Base-by-base conservation (phyloP, 108 stramenopile species). In the Cyclotella sp. region DNA sequence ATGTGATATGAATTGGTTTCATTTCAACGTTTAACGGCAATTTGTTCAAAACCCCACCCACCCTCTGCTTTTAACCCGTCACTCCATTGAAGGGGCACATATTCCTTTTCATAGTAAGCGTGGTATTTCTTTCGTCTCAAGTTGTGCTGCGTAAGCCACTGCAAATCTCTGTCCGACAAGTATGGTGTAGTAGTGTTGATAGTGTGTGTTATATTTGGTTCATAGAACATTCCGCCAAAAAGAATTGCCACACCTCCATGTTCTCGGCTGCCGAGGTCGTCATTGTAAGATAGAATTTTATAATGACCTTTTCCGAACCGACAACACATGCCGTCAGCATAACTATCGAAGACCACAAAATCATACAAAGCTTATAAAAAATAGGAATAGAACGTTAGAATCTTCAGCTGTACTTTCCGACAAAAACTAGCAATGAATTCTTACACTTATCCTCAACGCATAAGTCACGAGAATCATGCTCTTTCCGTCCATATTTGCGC, bases 271-370 rank as follows among this genome's bases (percentile, higher is more conserved):
- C 52, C 63, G 16, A 63, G 46, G 40, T 44, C 27, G 45, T 62
- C 61, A 40, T 62, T 42, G 45, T 76, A 63, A 0, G 65, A 29
- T 10, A 55, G 5, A 63, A 79, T 72, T 43, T 66, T 72, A 64
- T 79, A 79, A 54, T 79, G 51, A 4, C 78, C 78, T 13, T 53
- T 10, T 16, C 60, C 67, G 43, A 52, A 67, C 0, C n/a, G 53
- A 29, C 76, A 72, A 42, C 71, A 72, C 61, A 79, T 79, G 34
- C 78, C 78, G 55, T 79, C 78, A 9, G 54, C 65, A 42, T 34
- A 66, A 9, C 15, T 29, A 51, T 79, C 78, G 26, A 46, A 49
- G 5, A 79, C 42, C 21, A 54, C 66, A n/a, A 79, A 41, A 51
- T 79, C 70, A 54, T 79, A 79, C 40, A 71, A 55, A 5, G 70